These are phyloP conservation scores for Picea sitchensis DNA, from an alignment of 75 land plant genomes.

Conservation along the genomic window DNA sequence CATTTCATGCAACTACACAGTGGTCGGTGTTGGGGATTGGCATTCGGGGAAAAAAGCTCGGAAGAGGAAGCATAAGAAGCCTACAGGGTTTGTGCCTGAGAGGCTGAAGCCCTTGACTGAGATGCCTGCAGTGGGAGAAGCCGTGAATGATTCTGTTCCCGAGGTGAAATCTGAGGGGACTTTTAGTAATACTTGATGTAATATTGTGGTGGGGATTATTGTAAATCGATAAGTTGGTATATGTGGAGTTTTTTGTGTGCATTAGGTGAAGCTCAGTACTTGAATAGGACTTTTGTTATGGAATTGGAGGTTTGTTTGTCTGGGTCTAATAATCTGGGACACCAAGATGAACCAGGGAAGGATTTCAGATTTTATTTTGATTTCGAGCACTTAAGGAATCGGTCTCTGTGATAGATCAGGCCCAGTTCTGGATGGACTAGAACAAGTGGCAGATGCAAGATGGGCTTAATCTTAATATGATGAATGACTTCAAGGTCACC, in stretches of 20 bases:
- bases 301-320: constrained; percentile 75
- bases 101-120: not conserved
- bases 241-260: constrained; percentile 89
- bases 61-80: constrained; percentile 31
- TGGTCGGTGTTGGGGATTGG: constrained; percentile 68
- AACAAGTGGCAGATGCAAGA: constrained; percentile 61
- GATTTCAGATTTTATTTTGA: constrained; percentile 93
- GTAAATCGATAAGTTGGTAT: constrained; percentile 86
- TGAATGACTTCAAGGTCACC: constrained; percentile 60
- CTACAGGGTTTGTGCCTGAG: constrained; percentile 15
- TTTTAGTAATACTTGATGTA: constrained; percentile 65
- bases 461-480: constrained; percentile 34
- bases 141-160: constrained; percentile 57
- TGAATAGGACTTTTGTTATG: constrained; percentile 86
- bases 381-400: constrained; percentile 76
- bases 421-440: constrained; percentile 68
- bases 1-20: constrained; percentile 41
- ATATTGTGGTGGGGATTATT: constrained; percentile 69
- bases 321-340: constrained; percentile 49
- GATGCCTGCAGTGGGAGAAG: constrained; percentile 46
- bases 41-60: constrained; percentile 79
- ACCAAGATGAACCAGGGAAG: constrained; percentile 73
- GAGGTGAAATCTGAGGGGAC: constrained; percentile 40
- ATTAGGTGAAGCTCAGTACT: constrained; percentile 84
- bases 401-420: constrained; percentile 67